phyloP scores from a whole-genome alignment of 768 basidiomycete genomes.

The Flagelloscypha sp. region DNA sequence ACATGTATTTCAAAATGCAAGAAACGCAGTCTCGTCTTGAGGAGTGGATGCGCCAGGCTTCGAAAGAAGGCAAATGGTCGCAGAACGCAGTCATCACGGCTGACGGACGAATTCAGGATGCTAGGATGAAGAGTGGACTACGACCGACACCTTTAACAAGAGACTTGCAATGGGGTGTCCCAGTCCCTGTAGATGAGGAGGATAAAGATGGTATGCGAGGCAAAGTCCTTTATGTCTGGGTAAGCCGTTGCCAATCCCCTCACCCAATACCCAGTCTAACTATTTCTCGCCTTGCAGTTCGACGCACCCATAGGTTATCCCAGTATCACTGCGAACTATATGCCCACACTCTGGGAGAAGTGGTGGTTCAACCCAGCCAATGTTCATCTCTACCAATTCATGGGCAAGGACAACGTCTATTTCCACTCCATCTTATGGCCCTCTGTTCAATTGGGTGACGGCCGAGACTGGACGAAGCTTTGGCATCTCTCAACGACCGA shows the following conservation, averaged over 20 bases:
- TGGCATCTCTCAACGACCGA: constrained; percentile 96
- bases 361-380: constrained; percentile 96
- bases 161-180: constrained; percentile 94
- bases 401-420: constrained; percentile 99
- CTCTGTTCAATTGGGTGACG: constrained; percentile 81
- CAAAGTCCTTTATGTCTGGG: constrained; percentile 98
- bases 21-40: constrained; percentile 74
- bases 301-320: constrained; percentile 96
- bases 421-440: constrained; percentile 98
- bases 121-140: constrained; percentile 77
- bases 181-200: constrained; percentile 71
- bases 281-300: constrained; percentile 45
- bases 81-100: constrained; percentile 84
- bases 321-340: constrained; percentile 95
- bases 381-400: constrained; percentile 93
- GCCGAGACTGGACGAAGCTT: constrained; percentile 86
- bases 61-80: constrained; percentile 84
- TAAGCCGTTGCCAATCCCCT: constrained; percentile 29
- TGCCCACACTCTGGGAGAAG: constrained; percentile 85
- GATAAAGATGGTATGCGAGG: constrained; percentile 80
- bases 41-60: constrained; percentile 79
- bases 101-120: constrained; percentile 85
- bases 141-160: constrained; percentile 87
- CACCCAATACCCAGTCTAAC: constrained; percentile 1
- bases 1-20: constrained; percentile 89